Evolutionary conservation across 2,329 filamentous ascomycete genomes (phyloP).

Genomic region (Stachybotrys chartarum): DNA sequence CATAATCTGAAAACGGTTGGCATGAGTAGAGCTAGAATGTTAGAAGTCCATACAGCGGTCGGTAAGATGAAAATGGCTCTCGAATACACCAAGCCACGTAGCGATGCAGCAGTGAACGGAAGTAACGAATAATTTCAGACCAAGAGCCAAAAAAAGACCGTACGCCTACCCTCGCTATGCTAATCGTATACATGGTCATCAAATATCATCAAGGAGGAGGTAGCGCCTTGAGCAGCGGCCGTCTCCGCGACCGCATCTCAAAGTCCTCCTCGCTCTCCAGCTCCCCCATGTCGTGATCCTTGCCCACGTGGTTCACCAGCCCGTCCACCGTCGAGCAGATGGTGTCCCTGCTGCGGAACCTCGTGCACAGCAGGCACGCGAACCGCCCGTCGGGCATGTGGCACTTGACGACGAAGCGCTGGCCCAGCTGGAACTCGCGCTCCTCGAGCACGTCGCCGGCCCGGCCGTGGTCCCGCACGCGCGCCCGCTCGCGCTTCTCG

Average conservation of each 20-base stretch:
- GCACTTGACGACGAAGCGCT: constrained; percentile 15
- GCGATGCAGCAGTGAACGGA: no score
- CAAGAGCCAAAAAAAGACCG: no score
- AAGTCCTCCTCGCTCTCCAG: constrained; percentile 15
- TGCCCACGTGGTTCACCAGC: constrained; percentile 11
- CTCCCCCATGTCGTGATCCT: constrained; percentile 9
- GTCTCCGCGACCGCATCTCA: constrained; percentile 4
- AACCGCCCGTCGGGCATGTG: constrained; percentile 14
- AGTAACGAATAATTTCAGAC: no score
- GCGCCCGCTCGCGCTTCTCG: constrained; percentile 8
- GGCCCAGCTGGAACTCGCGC: constrained; percentile 12
- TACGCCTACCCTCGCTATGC: background rate
- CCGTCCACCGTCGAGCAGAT: constrained; percentile 11
- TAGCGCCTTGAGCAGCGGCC: background rate
- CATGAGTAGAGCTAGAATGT: no score
- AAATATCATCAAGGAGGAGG: background rate
- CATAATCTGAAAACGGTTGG: no score
- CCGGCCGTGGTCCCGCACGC: constrained; percentile 8
- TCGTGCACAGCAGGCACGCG: constrained; percentile 13
- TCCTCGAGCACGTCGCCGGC: constrained; percentile 13
- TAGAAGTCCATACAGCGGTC: no score
- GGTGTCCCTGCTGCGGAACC: constrained; percentile 11
- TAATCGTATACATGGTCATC: background rate
- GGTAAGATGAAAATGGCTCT: no score
- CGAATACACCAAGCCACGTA: no score